phyloP scores from a whole-genome alignment of 2,329 filamentous ascomycete species.

The Daldinia sp. region DNA sequence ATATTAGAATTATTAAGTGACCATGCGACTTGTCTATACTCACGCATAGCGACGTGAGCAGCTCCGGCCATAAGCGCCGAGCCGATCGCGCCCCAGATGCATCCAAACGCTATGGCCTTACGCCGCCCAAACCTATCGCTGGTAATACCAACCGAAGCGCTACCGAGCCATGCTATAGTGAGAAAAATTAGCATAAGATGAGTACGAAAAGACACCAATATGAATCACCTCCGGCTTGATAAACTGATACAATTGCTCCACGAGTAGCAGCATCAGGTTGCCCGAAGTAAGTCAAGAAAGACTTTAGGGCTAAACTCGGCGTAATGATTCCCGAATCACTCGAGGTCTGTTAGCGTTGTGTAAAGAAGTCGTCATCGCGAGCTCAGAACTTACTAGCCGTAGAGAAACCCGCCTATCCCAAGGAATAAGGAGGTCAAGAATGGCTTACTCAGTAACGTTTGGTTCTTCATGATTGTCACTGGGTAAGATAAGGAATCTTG shows the following conservation, averaged over 20 bases:
- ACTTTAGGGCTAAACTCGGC: conserved; percentile 49
- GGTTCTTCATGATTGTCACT: conserved; percentile 22
- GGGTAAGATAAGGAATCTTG: background rate
- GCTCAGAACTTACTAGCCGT: conserved; percentile 43
- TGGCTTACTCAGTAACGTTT: conserved; percentile 48
- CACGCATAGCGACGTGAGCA: conserved; percentile 52
- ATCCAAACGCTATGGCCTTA: conserved; percentile 52
- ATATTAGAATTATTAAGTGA: background rate
- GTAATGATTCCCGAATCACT: conserved; percentile 55
- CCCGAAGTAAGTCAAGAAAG: conserved; percentile 49
- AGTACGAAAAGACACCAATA: background rate
- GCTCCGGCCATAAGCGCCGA: conserved; percentile 53
- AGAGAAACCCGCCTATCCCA: conserved; percentile 53
- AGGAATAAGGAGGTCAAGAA: conserved; percentile 52
- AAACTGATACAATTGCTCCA: conserved; percentile 53
- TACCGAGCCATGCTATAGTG: conserved; percentile 50
- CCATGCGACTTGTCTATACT: conserved; percentile 16
- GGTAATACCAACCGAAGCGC: conserved; percentile 51
- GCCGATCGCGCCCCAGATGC: conserved; percentile 51
- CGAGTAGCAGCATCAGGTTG: conserved; percentile 48
- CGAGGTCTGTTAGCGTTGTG: conserved; percentile 2
- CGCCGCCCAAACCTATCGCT: conserved; percentile 50
- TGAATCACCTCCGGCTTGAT: conserved; percentile 49
- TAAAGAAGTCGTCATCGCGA: background rate
- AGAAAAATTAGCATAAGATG: background rate